A percentile compares a stretch with the other conserved stretches of the same genome.
Evolutionary conservation across 441 rosid genomes (phyloP).

Genomic region (Rhodomyrtus psidioides): DNA sequence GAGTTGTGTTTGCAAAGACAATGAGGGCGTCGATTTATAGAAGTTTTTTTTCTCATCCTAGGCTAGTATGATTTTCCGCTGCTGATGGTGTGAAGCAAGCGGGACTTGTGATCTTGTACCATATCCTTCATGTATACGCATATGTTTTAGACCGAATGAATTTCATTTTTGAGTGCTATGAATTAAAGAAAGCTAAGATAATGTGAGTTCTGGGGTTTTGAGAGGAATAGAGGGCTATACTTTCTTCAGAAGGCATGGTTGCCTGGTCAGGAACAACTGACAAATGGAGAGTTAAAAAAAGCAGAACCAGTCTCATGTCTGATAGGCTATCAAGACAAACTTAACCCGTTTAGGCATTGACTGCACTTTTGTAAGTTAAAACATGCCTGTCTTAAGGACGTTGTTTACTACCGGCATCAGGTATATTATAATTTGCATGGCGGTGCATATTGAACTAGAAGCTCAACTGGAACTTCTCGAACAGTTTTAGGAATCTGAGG

Average conservation of each 20-base stretch:
- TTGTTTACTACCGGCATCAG: background rate
- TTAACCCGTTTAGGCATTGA: background rate
- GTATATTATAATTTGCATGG: background rate
- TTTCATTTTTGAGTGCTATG: background rate
- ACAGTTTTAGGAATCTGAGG: slow-evolving; percentile 26
- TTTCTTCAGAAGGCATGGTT: background rate
- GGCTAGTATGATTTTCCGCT: background rate
- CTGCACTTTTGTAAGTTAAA: background rate
- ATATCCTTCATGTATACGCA: background rate
- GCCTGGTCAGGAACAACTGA: background rate
- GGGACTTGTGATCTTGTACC: background rate
- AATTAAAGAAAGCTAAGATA: background rate
- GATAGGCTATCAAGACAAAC: background rate
- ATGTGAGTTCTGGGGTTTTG: background rate
- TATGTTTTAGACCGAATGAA: background rate
- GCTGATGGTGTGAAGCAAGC: background rate
- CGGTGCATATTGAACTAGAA: background rate
- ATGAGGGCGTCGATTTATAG: slow-evolving; percentile 4
- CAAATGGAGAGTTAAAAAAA: background rate
- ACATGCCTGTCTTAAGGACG: background rate
- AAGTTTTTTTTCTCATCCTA: background rate
- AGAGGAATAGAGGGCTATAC: background rate
- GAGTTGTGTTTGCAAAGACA: slow-evolving; percentile 35
- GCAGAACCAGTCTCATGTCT: background rate
- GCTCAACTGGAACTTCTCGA: slow-evolving; percentile 13